Conservation (phyloP, 768 basidiomycete species). For the Suillus lakei region DNA sequence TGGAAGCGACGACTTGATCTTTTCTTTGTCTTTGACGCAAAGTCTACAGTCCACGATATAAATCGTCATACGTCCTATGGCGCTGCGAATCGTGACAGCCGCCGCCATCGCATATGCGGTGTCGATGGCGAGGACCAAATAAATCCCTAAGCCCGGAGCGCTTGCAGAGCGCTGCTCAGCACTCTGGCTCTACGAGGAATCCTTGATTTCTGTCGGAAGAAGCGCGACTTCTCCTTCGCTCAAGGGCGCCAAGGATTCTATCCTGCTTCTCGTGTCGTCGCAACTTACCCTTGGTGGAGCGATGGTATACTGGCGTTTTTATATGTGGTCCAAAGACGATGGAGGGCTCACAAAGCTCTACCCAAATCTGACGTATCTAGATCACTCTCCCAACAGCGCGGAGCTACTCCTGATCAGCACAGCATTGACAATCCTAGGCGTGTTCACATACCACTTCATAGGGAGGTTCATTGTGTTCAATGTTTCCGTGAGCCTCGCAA, state of each 20-base stretch:
- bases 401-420: constrained; percentile 44
- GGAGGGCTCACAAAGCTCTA: constrained; percentile 53
- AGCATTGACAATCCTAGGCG: constrained; percentile 16
- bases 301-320: constrained; percentile 57
- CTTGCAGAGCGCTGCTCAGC: constrained; percentile 9
- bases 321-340: constrained; percentile 64
- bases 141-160: constrained; percentile 49
- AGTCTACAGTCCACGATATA: constrained; percentile 58
- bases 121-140: constrained; percentile 50
- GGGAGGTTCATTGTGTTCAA: constrained; percentile 13
- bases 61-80: constrained; percentile 45
- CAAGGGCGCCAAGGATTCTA: constrained; percentile 46
- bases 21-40: constrained; percentile 36
- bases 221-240: constrained; percentile 42
- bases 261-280: constrained; percentile 52
- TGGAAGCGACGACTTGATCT: constrained; percentile 36
- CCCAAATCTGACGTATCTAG: constrained; percentile 50
- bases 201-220: constrained; percentile 62
- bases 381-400: constrained; percentile 53
- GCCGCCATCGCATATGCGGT: constrained; percentile 51
- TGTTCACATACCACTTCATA: constrained; percentile 20
- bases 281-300: constrained; percentile 65
- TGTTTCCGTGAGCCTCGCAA: constrained; percentile 27
- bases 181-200: constrained; percentile 34
- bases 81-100: constrained; percentile 51